Percentiles rank a stretch among this genome's conserved stretches.
Conservation (phyloP, 2,329 filamentous ascomycete species). For the Nemania sp. region DNA sequence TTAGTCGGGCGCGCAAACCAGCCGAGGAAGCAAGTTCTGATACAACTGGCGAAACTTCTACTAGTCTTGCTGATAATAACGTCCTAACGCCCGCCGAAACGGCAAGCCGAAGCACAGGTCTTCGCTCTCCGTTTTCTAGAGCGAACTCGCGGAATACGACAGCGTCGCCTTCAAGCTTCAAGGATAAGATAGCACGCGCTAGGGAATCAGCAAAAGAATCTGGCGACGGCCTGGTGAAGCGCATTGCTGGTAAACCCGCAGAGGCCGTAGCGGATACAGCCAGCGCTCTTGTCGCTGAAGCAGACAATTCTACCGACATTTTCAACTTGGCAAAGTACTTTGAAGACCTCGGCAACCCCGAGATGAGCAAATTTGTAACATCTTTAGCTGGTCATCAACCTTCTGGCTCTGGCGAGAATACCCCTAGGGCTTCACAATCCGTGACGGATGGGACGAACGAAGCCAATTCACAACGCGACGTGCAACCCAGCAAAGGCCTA, state of each 20-base stretch:
- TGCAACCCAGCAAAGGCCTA: too few species aligned
- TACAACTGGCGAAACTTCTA: constrained; percentile 26
- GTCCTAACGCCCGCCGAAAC: constrained; percentile 34
- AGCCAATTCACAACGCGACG: too few species aligned
- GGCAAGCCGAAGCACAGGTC: constrained; percentile 30
- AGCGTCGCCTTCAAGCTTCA: constrained; percentile 12
- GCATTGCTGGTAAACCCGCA: constrained; percentile 14
- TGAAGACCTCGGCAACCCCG: constrained; percentile 32
- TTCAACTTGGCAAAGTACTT: constrained; percentile 37
- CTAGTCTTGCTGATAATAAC: constrained; percentile 29
- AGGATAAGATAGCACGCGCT: constrained; percentile 11
- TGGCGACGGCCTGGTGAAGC: constrained; percentile 4
- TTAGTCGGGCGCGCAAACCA: too few species aligned
- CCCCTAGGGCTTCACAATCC: constrained; percentile 12
- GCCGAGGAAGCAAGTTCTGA: constrained; percentile 25
- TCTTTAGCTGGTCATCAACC: constrained; percentile 27
- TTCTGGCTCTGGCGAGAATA: constrained; percentile 11
- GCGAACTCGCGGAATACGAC: constrained; percentile 21
- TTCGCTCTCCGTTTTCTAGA: constrained; percentile 17
- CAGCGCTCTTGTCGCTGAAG: constrained; percentile 5
- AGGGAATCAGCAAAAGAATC: constrained; percentile 4
- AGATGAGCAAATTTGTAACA: constrained; percentile 38
- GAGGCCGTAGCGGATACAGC: constrained; percentile 12
- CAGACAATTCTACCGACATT: constrained; percentile 19
- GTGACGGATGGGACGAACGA: neutral